A percentile compares a stretch with the other conserved stretches of the same genome.
These are phyloP conservation scores for Crithidia expoeki DNA, from an alignment of 208 protist genomes.

Conservation along the genomic window DNA sequence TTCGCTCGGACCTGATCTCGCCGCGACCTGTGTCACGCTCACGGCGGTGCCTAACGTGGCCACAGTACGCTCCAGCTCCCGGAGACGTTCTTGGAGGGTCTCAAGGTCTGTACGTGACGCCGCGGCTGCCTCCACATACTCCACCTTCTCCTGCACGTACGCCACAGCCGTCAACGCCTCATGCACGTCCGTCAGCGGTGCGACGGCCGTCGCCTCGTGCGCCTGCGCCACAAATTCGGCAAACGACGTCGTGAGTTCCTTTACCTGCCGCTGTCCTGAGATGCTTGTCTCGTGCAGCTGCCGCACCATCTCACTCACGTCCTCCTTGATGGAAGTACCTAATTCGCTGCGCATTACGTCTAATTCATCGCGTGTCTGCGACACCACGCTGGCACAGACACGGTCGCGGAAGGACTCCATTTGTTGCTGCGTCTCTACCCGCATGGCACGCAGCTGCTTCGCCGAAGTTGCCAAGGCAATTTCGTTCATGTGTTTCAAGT, in stretches of 20 bases:
- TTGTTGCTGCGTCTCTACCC: constrained; percentile 40
- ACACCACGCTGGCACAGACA: constrained; percentile 39
- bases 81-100: constrained; percentile 31
- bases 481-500: constrained; percentile 65
- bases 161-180: constrained; percentile 28
- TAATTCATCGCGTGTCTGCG: constrained; percentile 52
- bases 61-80: constrained; percentile 21
- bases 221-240: constrained; percentile 43
- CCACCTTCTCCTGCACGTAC: constrained; percentile 40
- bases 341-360: constrained; percentile 56
- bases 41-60: constrained; percentile 10
- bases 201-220: constrained; percentile 31
- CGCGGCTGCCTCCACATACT: constrained; percentile 33
- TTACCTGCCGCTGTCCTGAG: constrained; percentile 36
- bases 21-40: background rate
- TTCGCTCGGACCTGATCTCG: background rate
- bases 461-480: constrained; percentile 61
- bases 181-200: constrained; percentile 37
- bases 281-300: constrained; percentile 51
- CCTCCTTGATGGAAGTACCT: constrained; percentile 32
- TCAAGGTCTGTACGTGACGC: constrained; percentile 36
- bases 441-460: constrained; percentile 63
- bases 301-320: constrained; percentile 44
- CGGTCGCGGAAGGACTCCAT: constrained; percentile 60
- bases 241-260: constrained; percentile 44